Base-by-base conservation (phyloP, 331 rosid species). In the Cydonia oblonga region DNA sequence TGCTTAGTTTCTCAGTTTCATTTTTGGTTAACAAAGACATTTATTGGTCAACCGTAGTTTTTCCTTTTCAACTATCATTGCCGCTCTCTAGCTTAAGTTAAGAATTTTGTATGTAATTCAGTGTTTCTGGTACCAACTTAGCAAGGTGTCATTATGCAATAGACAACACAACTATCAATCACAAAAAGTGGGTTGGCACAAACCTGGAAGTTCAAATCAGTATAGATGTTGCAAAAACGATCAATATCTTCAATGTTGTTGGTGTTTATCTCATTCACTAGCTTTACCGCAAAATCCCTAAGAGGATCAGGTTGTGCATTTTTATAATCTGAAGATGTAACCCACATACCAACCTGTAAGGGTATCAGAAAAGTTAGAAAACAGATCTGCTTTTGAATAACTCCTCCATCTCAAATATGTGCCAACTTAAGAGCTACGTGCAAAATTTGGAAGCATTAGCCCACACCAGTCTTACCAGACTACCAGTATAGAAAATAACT, bases 291-390 rank as follows among this genome's bases (percentile, higher is more conserved):
- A 60, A 62, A 83, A 59, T 89, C 84, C 59, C 98, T 85, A 70
- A 93, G 97, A 76, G 98, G 97, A 78, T 93, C 98, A 0, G 98
- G 96, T 72, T 81, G 79, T 32, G 98, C 91, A 52, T 72, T 82
- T 74, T 56, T 86, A 74, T 93, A 93, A 68, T 93, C 96, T 56
- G 78, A 84, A 66, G 92, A 81, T 32, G 69, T 80, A 63, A 93
- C 82, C 96, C 96, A 87, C 42, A 78, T 66, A 9, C 96, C 97
- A 67, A 70, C 86, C 98, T 90, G 81, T 44, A 77, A 86, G 56
- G 65, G 32, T 40, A 72, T 65, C 72, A 28, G 29, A 71, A 38
- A 13, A 18, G 28, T 40, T 59, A 10, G 3, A 38, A 59, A 11
- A 24, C 57, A 35, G 22, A 56, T 19, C 49, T 16, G 24, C n/a